Conservation (phyloP, 1,284 basidiomycete species). For the Laetiporus sulphureus region DNA sequence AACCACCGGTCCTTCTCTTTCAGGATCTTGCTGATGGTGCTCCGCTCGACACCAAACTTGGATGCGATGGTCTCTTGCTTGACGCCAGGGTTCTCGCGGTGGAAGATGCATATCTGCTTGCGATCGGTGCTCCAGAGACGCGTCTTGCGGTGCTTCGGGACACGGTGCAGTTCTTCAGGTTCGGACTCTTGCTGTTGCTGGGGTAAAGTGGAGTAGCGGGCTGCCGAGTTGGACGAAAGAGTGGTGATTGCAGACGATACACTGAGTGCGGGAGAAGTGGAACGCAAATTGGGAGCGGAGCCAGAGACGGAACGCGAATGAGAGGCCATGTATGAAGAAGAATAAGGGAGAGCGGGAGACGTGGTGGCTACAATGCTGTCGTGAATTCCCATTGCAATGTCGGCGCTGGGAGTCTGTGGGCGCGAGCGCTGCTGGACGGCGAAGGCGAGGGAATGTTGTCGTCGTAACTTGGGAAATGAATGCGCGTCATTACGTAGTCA, state of each 20-base stretch:
- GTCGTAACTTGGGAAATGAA: slow-evolving; percentile 13
- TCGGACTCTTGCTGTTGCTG: too few species aligned
- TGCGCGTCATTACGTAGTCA: slow-evolving; percentile 8
- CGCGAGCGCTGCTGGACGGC: slow-evolving; percentile 31
- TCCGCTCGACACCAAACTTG: slow-evolving; percentile 77
- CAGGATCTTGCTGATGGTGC: slow-evolving; percentile 90
- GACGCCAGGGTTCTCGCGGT: slow-evolving; percentile 53
- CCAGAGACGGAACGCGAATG: slow-evolving; percentile 38
- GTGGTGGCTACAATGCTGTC: slow-evolving; percentile 6
- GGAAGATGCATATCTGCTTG: slow-evolving; percentile 71
- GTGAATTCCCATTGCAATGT: slow-evolving; percentile 18
- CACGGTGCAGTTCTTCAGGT: slow-evolving; percentile 7
- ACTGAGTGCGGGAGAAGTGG: slow-evolving; percentile 56
- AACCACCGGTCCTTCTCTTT: slow-evolving; percentile 83
- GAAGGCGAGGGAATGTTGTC: slow-evolving; percentile 24
- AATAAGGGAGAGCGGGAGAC: too few species aligned
- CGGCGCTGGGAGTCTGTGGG: slow-evolving; percentile 34
- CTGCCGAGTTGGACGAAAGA: slow-evolving; percentile 35
- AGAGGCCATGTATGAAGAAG: slow-evolving; percentile 24
- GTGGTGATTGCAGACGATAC: slow-evolving; percentile 46
- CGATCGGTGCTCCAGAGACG: slow-evolving; percentile 70
- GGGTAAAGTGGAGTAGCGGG: slow-evolving; percentile 21
- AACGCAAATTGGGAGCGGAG: slow-evolving; percentile 40
- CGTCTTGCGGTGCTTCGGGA: slow-evolving; percentile 56
- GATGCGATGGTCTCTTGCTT: slow-evolving; percentile 80